Base-by-base conservation (phyloP, 2,329 filamentous ascomycete species). In the Didymella pomorum region DNA sequence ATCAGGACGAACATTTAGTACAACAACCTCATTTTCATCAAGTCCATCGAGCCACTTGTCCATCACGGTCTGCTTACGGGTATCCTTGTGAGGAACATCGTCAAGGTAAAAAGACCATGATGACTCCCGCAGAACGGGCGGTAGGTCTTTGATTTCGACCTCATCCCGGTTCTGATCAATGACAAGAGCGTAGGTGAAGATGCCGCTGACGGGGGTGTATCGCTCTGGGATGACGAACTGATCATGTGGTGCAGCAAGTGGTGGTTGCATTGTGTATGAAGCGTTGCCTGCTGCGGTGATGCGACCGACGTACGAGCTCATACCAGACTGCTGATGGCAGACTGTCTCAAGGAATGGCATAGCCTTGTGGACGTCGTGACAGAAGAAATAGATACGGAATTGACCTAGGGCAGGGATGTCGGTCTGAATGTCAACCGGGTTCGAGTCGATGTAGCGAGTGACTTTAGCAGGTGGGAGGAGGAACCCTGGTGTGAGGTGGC, bases 331-430 rank as follows among this genome's bases (percentile, higher is more conserved):
- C 10, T 82, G 78, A 25, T 81, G 77, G 65, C 84, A 89, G 39
- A 92, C 81, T 0, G 79, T 81, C 7, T 84, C 79, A 23, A 92
- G 79, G 75, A 91, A 91, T 1, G 79, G 77, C 52, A 79, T 79
- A 29, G 81, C 76, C 48, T 81, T 74, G 53, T 82, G 79, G 2
- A 91, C 80, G 67, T 91, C 82, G 69, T 85, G 86, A 60, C 87
- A 84, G 60, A 93, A 84, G 60, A 93, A 83, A 73, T 90, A 92
- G 44, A 92, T 84, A 47, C 89, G 84, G 79, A 93, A 93, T 70
- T 93, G 90, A 25, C 90, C 88, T 6, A 93, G 80, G 76, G 92
- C 85, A 1, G 90, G 90, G 43, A 93, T 90, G 69, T 93, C 90
- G 6, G 92, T 85, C 71, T 93, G 89, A 26, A 93, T 79, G 66